Conservation (phyloP, 306 rosid genomes). For the Malus asiatica region DNA sequence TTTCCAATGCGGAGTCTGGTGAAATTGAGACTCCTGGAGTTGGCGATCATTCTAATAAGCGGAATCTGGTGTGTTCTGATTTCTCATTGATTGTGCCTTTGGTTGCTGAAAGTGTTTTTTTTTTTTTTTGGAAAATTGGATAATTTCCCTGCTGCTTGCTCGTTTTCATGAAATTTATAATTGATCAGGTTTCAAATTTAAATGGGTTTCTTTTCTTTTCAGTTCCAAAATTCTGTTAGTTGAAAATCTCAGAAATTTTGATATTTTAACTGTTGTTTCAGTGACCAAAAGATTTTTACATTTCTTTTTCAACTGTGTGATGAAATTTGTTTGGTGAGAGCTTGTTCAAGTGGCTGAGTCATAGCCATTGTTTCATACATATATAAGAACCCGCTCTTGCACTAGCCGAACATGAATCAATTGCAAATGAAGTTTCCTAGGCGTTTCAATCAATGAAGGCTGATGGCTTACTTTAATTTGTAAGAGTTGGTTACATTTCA, state of each 20-base stretch:
- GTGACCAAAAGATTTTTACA: constrained; percentile 31
- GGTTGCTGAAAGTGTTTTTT: constrained; percentile 32
- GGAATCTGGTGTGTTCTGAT: constrained; percentile 52
- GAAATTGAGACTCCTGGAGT: constrained; percentile 37
- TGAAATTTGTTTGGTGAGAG: constrained; percentile 47
- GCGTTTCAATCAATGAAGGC: constrained; percentile 87
- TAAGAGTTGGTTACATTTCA: constrained; percentile 82
- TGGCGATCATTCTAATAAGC: constrained; percentile 32
- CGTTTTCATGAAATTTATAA: not conserved
- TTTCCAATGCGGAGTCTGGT: constrained; percentile 46
- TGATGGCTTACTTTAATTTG: constrained; percentile 92
- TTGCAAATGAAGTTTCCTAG: constrained; percentile 94
- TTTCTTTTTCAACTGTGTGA: constrained; percentile 27
- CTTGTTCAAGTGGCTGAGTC: constrained; percentile 65
- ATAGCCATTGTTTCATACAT: constrained; percentile 68
- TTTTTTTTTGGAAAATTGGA: constrained; percentile 1
- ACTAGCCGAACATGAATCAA: constrained; percentile 72
- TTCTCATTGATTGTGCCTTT: constrained; percentile 11
- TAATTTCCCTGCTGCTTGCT: not conserved
- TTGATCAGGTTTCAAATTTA: not conserved
- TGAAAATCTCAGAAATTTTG: not conserved
- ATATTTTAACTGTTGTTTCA: constrained; percentile 21
- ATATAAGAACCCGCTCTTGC: constrained; percentile 82
- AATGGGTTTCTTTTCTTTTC: not conserved
- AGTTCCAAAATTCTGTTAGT: not conserved